Base-by-base conservation (phyloP, 768 basidiomycete species). In the Chalciporus sphaerocephalus region DNA sequence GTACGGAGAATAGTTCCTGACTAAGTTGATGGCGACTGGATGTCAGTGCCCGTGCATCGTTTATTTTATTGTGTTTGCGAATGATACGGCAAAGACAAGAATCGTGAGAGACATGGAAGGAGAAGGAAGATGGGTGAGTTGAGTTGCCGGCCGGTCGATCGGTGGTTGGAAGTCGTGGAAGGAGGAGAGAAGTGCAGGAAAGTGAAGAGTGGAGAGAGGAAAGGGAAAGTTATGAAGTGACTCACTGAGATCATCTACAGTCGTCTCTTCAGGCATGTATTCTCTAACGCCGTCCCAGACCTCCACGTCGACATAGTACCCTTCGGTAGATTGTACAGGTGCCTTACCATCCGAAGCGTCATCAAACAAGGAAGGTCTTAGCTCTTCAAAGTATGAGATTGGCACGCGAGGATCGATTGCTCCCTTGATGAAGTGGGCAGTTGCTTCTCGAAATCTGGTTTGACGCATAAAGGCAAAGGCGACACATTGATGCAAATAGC, bases 1-100 rank as follows among this genome's bases (percentile, higher is more conserved):
- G 68, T 93, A 85, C 13, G 92, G 92, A 35, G 87, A 88, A 64
- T 94, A 93, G 61, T 93, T 92, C 74, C 80, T 78, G 75, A 91
- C 88, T 87, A 94, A 72, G 76, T 92, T 90, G 58, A 74, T 78
- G 67, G 78, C 78, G 78, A 93, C 92, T 93, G 72, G 60, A 69
- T 50, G 72, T 86, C 80, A 87, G 85, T 81, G 78, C 78, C 74
- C 76, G 74, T 43, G 24, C 47, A 48, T 53, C 33, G 51, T 52
- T 54, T 46, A 47, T 52, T 50, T 56, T 51, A 56, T 58, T 44
- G 30, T 21, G 47, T 53, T 48, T 47, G 52, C 49, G 41, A 54
- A 49, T 47, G 48, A 25, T 51, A 50, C 53, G 52, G 48, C 54
- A 64, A 51, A 55, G 71, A 67, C 69, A 69, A 65, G 72, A 28